phyloP scores from a whole-genome alignment of 441 rosid genomes.

The Erodium chrysanthum region DNA sequence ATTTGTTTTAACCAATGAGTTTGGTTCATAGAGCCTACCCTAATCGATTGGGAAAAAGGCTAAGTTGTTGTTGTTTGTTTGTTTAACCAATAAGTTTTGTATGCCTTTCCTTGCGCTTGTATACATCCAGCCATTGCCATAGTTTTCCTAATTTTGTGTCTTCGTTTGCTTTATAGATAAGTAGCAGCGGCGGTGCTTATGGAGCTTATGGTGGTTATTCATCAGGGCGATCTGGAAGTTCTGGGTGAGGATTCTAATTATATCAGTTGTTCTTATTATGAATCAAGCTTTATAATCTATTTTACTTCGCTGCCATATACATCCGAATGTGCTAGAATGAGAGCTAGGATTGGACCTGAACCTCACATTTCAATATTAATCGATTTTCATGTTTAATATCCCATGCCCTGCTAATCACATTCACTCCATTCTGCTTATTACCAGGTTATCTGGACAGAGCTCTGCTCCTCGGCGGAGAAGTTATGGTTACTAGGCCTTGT shows the following conservation, averaged over 20 bases:
- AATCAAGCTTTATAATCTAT: neutral
- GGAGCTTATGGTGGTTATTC: slow-evolving; percentile 48
- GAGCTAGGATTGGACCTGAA: neutral
- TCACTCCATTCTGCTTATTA: slow-evolving; percentile 17
- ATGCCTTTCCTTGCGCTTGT: neutral
- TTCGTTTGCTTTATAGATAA: slow-evolving; percentile 25
- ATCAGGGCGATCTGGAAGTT: slow-evolving; percentile 56
- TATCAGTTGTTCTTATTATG: neutral
- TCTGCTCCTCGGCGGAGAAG: slow-evolving; percentile 19
- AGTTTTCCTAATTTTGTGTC: slow-evolving; percentile 3
- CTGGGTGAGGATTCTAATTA: slow-evolving; percentile 51
- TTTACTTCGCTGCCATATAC: neutral
- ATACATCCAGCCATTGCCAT: too few species aligned
- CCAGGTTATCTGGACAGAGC: slow-evolving; percentile 77
- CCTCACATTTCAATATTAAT: too few species aligned
- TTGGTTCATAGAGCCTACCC: too few species aligned
- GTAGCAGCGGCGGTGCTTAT: slow-evolving; percentile 60
- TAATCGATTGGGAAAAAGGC: too few species aligned
- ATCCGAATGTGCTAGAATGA: slow-evolving; percentile 3
- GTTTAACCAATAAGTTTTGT: neutral
- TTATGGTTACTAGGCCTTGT: slow-evolving; percentile 18
- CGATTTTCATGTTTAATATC: neutral
- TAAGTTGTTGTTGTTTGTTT: too few species aligned
- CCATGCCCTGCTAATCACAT: neutral
- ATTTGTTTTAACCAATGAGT: slow-evolving; percentile 26